phyloP scores from a whole-genome alignment of 2,329 filamentous ascomycete species.

The Ophiostoma australiae region DNA sequence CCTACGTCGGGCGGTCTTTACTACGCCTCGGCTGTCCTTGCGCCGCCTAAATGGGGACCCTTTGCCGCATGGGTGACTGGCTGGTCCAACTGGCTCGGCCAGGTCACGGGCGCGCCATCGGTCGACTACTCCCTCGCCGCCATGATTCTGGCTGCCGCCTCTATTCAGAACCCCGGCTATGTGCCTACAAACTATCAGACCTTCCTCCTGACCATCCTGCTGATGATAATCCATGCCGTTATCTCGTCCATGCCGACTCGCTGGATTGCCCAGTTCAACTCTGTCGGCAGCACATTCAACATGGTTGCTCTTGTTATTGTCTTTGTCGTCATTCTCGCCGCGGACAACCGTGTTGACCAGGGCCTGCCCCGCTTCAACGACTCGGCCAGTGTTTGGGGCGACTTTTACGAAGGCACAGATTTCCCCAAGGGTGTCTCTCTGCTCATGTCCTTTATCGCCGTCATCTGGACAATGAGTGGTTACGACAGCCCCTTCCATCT shows the following conservation, averaged over 20 bases:
- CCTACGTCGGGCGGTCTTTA: slow-evolving; percentile 69
- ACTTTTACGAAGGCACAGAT: slow-evolving; percentile 60
- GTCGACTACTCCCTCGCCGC: slow-evolving; percentile 62
- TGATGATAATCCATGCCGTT: slow-evolving; percentile 62
- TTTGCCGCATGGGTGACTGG: slow-evolving; percentile 65
- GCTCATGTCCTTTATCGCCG: slow-evolving; percentile 66
- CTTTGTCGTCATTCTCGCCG: slow-evolving; percentile 63
- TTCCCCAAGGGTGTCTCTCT: slow-evolving; percentile 64
- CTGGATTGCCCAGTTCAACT: slow-evolving; percentile 67
- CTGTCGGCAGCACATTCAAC: slow-evolving; percentile 65
- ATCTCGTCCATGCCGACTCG: slow-evolving; percentile 67
- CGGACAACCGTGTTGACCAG: slow-evolving; percentile 49
- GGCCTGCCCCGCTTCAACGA: slow-evolving; percentile 34
- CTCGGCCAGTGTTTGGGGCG: slow-evolving; percentile 58
- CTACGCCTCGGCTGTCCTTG: slow-evolving; percentile 67
- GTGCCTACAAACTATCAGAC: slow-evolving; percentile 61
- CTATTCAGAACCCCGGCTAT: slow-evolving; percentile 63
- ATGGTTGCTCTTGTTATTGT: slow-evolving; percentile 61
- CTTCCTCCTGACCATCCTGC: slow-evolving; percentile 60
- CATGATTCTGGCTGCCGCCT: slow-evolving; percentile 67
- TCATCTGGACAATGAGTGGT: slow-evolving; percentile 65
- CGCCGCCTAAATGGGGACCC: slow-evolving; percentile 60
- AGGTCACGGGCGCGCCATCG: slow-evolving; percentile 61
- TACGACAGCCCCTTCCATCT: slow-evolving; percentile 68
- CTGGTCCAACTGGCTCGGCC: slow-evolving; percentile 66